These are phyloP conservation scores for Oxytropis ochrocephala DNA, from an alignment of 306 rosid genomes.

Conservation along the genomic window DNA sequence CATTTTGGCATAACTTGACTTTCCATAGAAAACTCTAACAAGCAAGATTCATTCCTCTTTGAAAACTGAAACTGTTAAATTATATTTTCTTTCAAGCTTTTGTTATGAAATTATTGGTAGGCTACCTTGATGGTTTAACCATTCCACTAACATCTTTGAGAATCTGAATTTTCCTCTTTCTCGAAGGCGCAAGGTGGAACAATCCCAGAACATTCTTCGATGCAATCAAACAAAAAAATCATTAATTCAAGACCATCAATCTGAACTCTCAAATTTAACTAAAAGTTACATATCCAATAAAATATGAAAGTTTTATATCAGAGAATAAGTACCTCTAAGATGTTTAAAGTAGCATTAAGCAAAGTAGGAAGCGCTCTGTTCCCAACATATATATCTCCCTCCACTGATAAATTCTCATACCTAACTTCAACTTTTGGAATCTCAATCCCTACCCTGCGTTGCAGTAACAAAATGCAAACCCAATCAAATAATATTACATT, in stretches of 20 bases:
- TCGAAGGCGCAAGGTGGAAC: no score
- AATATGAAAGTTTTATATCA: no score
- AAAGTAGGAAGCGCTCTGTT: conserved; percentile 78
- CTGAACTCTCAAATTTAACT: not conserved
- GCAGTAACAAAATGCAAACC: not conserved
- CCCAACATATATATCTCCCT: conserved; percentile 73
- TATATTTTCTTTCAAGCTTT: no score
- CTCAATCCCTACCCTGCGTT: conserved; percentile 63
- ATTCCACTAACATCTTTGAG: no score
- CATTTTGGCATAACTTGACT: no score
- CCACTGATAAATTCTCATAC: conserved; percentile 46
- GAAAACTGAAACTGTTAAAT: no score
- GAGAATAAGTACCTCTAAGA: conserved; percentile 47
- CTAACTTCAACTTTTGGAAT: conserved; percentile 64
- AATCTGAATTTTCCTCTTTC: no score
- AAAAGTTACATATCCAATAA: not conserved
- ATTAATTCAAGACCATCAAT: not conserved
- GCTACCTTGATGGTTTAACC: no score
- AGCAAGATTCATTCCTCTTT: no score
- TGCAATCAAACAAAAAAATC: not conserved
- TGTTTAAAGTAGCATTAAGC: conserved; percentile 45
- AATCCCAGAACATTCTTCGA: no score
- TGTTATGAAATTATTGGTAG: no score
- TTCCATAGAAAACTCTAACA: no score
- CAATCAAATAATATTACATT: not conserved